These are phyloP conservation scores for Papiliotrema fonsecae DNA, from an alignment of 1,284 basidiomycete genomes.

Conservation along the genomic window DNA sequence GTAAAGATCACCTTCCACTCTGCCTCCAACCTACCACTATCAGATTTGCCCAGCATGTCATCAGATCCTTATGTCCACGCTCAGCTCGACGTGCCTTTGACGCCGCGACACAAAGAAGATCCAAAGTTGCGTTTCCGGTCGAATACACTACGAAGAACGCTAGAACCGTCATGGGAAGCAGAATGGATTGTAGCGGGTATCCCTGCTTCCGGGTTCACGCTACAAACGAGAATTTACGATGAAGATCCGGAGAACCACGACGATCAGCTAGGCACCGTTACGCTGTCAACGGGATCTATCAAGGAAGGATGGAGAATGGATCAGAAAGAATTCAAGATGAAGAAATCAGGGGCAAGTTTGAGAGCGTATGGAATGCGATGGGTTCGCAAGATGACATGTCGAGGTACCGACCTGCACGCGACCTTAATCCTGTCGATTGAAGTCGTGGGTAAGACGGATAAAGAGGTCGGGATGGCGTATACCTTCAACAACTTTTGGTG, in stretches of 20 bases:
- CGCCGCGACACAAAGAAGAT: conserved; percentile 30
- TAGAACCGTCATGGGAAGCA: conserved; percentile 49
- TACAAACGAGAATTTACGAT: conserved; percentile 48
- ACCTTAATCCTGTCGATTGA: conserved; percentile 35
- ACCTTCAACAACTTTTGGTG: conserved; percentile 49
- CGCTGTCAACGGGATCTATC: conserved; percentile 24
- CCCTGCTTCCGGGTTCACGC: conserved; percentile 46
- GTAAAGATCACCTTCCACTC: conserved; percentile 50
- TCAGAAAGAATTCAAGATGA: conserved; percentile 38
- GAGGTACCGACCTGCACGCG: conserved; percentile 18
- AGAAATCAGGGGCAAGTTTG: conserved; percentile 46
- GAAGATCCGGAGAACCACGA: conserved; percentile 52
- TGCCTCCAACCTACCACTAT: conserved; percentile 49
- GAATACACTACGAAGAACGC: conserved; percentile 44
- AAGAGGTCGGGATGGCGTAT: conserved; percentile 47
- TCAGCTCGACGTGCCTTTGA: conserved; percentile 27
- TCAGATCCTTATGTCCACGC: conserved; percentile 51
- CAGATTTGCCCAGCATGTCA: conserved; percentile 45
- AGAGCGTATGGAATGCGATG: conserved; percentile 43
- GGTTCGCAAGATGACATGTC: conserved; percentile 12
- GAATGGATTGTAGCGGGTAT: conserved; percentile 52
- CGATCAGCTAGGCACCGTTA: conserved; percentile 50
- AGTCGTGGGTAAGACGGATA: conserved; percentile 46
- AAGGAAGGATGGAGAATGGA: conserved; percentile 28
- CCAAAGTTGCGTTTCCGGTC: conserved; percentile 48